phyloP scores from a whole-genome alignment of 2,329 filamentous ascomycete species.

The Sordariomycetes sp. region DNA sequence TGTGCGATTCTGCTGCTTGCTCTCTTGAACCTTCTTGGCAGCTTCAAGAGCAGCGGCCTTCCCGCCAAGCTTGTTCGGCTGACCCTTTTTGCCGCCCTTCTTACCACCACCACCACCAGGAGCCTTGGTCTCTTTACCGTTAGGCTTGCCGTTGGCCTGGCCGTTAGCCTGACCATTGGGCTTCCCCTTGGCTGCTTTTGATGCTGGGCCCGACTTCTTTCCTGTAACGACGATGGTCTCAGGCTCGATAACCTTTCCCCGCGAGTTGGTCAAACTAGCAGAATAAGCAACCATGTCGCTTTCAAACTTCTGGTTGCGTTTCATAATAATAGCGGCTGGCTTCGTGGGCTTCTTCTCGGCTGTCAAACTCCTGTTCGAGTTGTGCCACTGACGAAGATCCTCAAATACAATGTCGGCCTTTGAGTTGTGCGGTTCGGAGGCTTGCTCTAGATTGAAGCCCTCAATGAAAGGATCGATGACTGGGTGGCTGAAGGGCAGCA shows the following conservation, averaged over 20 bases:
- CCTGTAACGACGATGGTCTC: conserved; percentile 49
- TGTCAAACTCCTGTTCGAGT: conserved; percentile 41
- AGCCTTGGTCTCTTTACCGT: too few species aligned
- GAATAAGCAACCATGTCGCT: conserved; percentile 60
- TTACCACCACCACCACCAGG: conserved; percentile 1
- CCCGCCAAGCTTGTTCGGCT: conserved; percentile 13
- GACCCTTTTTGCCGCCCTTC: conserved; percentile 9
- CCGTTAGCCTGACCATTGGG: conserved; percentile 7
- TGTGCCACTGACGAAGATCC: conserved; percentile 54
- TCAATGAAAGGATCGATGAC: conserved; percentile 35
- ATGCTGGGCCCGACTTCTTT: conserved; percentile 1
- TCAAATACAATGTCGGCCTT: conserved; percentile 26
- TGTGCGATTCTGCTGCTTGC: conserved; percentile 18
- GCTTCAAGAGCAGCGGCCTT: conserved; percentile 26
- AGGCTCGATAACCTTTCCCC: conserved; percentile 53
- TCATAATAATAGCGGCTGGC: conserved; percentile 22
- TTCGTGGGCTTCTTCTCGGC: conserved; percentile 17
- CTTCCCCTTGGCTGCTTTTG: conserved; percentile 7
- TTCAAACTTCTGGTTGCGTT: conserved; percentile 55
- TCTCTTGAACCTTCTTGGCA: conserved; percentile 22
- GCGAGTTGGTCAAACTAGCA: conserved; percentile 56
- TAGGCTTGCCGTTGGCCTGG: too few species aligned
- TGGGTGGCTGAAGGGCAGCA: conserved; percentile 38
- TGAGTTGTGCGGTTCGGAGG: conserved; percentile 11
- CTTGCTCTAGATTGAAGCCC: conserved; percentile 25